Conservation (phyloP, 345 rosid species). For the Iberis pinnata region DNA sequence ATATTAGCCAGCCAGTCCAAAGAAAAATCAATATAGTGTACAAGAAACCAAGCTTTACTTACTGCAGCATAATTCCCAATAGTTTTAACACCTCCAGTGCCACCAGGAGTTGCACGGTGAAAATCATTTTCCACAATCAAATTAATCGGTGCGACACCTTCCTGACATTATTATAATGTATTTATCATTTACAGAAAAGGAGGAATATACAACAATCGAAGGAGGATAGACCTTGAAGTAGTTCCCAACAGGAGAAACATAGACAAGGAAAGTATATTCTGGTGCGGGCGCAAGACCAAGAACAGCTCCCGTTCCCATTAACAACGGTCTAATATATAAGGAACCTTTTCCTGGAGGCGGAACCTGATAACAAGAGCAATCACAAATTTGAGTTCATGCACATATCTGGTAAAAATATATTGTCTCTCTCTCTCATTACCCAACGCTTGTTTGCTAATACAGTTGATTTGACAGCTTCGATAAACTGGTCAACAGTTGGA, state of each 20-base stretch:
- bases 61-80: constrained; percentile 96
- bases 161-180: constrained; percentile 37
- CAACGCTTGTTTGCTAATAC: constrained; percentile 92
- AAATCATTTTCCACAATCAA: constrained; percentile 31
- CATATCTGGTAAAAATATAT: too few relatives aligned
- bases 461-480: constrained; percentile 75
- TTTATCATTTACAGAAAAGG: background rate
- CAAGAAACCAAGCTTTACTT: too few relatives aligned
- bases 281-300: constrained; percentile 98
- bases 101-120: constrained; percentile 93
- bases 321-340: constrained; percentile 77
- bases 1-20: too few relatives aligned
- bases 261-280: constrained; percentile 82
- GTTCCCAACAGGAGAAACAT: constrained; percentile 95
- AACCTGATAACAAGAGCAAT: constrained; percentile 43
- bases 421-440: too few relatives aligned
- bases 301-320: constrained; percentile 96
- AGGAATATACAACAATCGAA: too few relatives aligned
- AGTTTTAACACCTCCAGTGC: constrained; percentile 90
- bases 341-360: constrained; percentile 96
- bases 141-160: constrained; percentile 60
- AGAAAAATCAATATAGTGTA: background rate
- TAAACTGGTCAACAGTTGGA: constrained; percentile 76
- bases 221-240: constrained; percentile 62
- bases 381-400: too few relatives aligned